A percentile compares a stretch with the other conserved stretches of the same genome.
Evolutionary conservation across 306 rosid species (phyloP).

Genomic region (Canavalia gladiata): DNA sequence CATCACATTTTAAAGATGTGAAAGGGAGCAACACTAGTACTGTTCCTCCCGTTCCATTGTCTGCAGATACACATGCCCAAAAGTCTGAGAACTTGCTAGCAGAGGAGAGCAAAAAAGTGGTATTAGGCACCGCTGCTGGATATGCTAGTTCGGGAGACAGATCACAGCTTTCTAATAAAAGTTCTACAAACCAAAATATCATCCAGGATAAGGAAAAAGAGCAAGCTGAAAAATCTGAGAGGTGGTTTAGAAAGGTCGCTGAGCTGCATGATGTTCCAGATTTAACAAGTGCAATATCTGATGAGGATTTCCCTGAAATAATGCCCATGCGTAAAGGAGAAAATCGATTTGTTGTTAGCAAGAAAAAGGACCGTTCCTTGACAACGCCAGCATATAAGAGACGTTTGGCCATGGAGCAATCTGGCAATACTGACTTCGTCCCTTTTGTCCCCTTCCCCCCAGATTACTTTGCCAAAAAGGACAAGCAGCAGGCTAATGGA

Average conservation of each 20-base stretch:
- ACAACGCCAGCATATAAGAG: conserved; percentile 89
- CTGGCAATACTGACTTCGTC: conserved; percentile 69
- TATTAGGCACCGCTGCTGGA: conserved; percentile 23
- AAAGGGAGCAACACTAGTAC: conserved; percentile 55
- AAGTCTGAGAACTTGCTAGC: conserved; percentile 55
- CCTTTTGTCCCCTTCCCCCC: conserved; percentile 97
- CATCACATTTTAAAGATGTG: conserved; percentile 45
- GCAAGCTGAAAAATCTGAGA: conserved; percentile 85
- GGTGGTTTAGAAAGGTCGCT: conserved; percentile 85
- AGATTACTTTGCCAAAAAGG: conserved; percentile 81
- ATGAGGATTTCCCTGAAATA: conserved; percentile 91
- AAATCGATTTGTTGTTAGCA: conserved; percentile 85
- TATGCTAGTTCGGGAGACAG: conserved; percentile 45
- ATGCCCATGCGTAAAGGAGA: conserved; percentile 99
- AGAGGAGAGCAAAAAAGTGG: conserved; percentile 49
- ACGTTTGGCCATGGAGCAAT: conserved; percentile 77
- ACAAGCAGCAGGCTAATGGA: conserved; percentile 57
- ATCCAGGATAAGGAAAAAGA: conserved; percentile 59
- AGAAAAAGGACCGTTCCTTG: conserved; percentile 90
- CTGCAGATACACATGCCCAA: conserved; percentile 62
- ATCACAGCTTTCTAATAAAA: conserved; percentile 44
- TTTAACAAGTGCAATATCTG: conserved; percentile 67
- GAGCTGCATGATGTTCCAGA: conserved; percentile 84
- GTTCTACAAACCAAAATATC: conserved; percentile 47
- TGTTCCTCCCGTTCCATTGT: conserved; percentile 67